phyloP scores from a whole-genome alignment of 352 stramenopile genomes.

The Phytophthora agathidicida region DNA sequence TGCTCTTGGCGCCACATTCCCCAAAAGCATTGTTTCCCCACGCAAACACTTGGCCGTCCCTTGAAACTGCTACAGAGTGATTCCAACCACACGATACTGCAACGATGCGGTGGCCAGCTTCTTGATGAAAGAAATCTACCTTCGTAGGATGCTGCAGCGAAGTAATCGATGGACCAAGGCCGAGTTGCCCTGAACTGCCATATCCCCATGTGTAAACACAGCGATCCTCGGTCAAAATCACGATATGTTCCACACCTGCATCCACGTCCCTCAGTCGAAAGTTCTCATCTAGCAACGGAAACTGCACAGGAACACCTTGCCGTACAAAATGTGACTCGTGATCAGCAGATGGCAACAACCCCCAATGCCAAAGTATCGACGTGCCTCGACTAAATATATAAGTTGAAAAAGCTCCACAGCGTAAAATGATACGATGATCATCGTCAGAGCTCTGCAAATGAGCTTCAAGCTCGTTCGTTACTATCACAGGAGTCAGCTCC shows the following conservation, averaged over 20 bases:
- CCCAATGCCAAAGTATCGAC: slow-evolving; percentile 42
- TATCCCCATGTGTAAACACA: slow-evolving; percentile 49
- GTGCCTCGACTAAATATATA: slow-evolving; percentile 28
- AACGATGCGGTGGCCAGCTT: slow-evolving; percentile 14
- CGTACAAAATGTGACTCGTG: slow-evolving; percentile 11
- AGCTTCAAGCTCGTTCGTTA: slow-evolving; percentile 8
- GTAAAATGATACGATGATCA: slow-evolving; percentile 8
- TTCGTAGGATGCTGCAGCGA: slow-evolving; percentile 6
- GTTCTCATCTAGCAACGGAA: slow-evolving; percentile 22
- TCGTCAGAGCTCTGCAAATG: slow-evolving; percentile 6
- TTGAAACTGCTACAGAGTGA: slow-evolving; percentile 38
- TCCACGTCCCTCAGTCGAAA: slow-evolving; percentile 27
- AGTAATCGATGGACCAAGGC: slow-evolving; percentile 26
- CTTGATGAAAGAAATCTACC: slow-evolving; percentile 36
- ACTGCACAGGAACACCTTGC: slow-evolving; percentile 25
- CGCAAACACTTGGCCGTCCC: slow-evolving; percentile 28
- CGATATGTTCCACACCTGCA: slow-evolving; percentile 38
- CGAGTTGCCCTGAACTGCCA: slow-evolving; percentile 38
- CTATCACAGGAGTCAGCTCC: slow-evolving; percentile 26
- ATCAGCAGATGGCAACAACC: slow-evolving; percentile 25
- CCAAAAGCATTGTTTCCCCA: slow-evolving; percentile 51
- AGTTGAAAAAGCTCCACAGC: slow-evolving; percentile 44
- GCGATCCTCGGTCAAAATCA: slow-evolving; percentile 29
- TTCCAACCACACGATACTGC: slow-evolving; percentile 41
- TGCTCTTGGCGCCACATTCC: slow-evolving; percentile 46